Evolutionary conservation across 192 early-diverging fungal species (phyloP), one percentile per base, ranked within the genome.

Genomic region (Mortierella hygrophila): DNA sequence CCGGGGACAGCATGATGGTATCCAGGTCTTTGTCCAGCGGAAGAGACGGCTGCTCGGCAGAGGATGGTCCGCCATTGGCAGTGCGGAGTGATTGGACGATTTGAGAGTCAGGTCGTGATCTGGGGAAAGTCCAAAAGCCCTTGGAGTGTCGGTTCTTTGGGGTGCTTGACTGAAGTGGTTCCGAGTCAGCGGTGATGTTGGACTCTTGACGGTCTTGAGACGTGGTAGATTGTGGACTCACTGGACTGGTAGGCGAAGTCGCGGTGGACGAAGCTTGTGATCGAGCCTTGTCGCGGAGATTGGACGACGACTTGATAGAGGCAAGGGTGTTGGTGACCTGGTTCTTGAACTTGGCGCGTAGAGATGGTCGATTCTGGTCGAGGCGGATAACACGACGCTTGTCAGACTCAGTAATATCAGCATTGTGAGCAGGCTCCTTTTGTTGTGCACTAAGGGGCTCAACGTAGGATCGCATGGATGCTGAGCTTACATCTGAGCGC

Each of bases 241-340:
- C 57, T 44, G 57, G 57, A 40, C 35, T 75, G 52, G 35, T 71
- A 65, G 60, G 60, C 11, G 60, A 65, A 32, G 70, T 10, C 52
- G 68, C 18, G 37, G 46, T 35, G 2, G 69, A 72, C 5, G 81
- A 74, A 0, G 73, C 72, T 40, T 52, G 60, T 3, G 42, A 32
- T 0, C 63, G 78, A 11, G 42, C 71, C 40, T 78, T 80, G 21
- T 83, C 82, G 16, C 77, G 70, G 10, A 86, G 52, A 40, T 86
- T 86, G 13, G 84, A 86, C 1, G 84, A 81, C 0, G 84, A 86
- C 65, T 75, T 77, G 38, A 86, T 86, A 1, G 84, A 86, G 26
- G 84, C 84, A 29, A 86, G 75, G 23, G 78, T 85, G 70, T 41
- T 85, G 70, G 72, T 65, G 29, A 85, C 78, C 15, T 74, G 74